Conservation (phyloP, 139 green algal genomes). For the Ettlia oleoabundans region DNA sequence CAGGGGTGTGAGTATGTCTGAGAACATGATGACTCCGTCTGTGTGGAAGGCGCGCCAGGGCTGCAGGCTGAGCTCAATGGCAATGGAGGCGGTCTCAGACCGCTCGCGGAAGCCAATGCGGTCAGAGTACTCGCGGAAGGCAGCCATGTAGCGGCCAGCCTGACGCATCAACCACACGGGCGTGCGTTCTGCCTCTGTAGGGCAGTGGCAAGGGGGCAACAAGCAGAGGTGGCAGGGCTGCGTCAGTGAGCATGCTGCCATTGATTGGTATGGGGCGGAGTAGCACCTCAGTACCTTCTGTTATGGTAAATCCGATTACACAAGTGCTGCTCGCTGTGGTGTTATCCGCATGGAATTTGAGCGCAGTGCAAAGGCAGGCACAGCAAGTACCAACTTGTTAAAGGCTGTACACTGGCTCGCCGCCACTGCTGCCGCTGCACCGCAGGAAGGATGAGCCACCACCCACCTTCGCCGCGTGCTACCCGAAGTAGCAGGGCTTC, state of each 20-base stretch:
- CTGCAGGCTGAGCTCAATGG: constrained; percentile 94
- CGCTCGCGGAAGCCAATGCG: constrained; percentile 92
- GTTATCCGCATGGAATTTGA: background rate
- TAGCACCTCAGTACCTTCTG: too few species aligned
- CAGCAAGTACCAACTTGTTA: background rate
- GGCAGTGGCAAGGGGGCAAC: too few species aligned
- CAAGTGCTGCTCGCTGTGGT: too few species aligned
- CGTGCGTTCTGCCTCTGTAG: constrained; percentile 90
- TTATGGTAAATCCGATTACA: too few species aligned
- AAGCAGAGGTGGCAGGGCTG: background rate
- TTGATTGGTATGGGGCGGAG: too few species aligned
- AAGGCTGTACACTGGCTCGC: background rate
- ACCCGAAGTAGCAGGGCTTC: constrained; percentile 90
- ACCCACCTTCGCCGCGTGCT: constrained; percentile 83
- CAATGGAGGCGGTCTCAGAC: constrained; percentile 96
- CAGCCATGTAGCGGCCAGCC: constrained; percentile 98
- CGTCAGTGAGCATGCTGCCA: too few species aligned
- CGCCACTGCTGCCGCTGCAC: background rate
- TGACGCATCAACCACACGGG: constrained; percentile 99
- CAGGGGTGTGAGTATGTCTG: constrained; percentile 98
- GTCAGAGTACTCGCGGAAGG: constrained; percentile 95
- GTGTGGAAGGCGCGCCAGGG: constrained; percentile 93
- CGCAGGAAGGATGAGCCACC: background rate
- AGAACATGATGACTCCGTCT: constrained; percentile 99
- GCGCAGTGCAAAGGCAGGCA: too few species aligned